These are phyloP conservation scores for Fusarium palustre DNA, from an alignment of 2,329 filamentous ascomycete species.

Conservation along the genomic window DNA sequence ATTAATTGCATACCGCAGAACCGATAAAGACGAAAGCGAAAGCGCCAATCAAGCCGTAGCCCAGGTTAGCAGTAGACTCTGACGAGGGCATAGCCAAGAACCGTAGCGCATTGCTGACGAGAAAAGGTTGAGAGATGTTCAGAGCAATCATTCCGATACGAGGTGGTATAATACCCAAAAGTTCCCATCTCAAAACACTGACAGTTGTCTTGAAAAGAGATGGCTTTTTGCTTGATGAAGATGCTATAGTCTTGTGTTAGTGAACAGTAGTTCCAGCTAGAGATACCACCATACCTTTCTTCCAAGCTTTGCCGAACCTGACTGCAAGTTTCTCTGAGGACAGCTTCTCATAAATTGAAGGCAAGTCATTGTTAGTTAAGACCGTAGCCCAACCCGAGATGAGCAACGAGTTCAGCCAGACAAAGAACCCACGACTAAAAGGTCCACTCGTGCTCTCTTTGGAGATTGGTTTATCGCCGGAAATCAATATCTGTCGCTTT, in stretches of 20 bases:
- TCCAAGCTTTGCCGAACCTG: conserved; percentile 43
- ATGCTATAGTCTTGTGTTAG: conserved; percentile 25
- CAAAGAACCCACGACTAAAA: conserved; percentile 49
- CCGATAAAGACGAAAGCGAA: conserved; percentile 51
- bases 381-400: conserved; percentile 58
- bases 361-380: conserved; percentile 47
- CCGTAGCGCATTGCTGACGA: conserved; percentile 46
- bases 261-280: not conserved
- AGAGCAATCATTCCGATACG: conserved; percentile 47
- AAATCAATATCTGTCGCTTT: conserved; percentile 49
- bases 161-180: conserved; percentile 48
- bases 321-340: conserved; percentile 46
- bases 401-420: conserved; percentile 59
- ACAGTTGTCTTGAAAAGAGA: conserved; percentile 47
- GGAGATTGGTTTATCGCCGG: conserved; percentile 57
- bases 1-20: conserved; percentile 42
- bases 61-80: conserved; percentile 44
- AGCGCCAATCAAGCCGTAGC: conserved; percentile 50
- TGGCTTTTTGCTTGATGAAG: conserved; percentile 33
- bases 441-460: conserved; percentile 62
- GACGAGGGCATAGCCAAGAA: conserved; percentile 45
- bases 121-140: conserved; percentile 50
- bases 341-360: conserved; percentile 49
- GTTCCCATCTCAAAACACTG: conserved; percentile 46
- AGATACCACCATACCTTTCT: conserved; percentile 27